Evolutionary conservation across 2,329 filamentous ascomycete species (phyloP).

Genomic region (Lasiodiplodia sp.): DNA sequence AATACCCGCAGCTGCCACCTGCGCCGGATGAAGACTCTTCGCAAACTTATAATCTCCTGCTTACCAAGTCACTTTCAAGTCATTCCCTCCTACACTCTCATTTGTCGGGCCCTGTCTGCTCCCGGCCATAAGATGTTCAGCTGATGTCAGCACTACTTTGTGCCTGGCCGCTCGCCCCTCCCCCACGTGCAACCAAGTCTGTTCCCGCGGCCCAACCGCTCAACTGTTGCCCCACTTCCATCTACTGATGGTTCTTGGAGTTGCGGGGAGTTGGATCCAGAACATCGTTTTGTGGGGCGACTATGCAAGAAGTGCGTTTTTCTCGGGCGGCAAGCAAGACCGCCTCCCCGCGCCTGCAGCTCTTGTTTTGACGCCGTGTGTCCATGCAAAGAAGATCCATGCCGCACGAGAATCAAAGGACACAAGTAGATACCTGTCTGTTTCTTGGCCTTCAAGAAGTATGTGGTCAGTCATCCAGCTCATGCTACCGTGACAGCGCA

Average conservation of each 20-base stretch:
- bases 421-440: too few relatives aligned
- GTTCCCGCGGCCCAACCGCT: neutral
- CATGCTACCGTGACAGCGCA: neutral
- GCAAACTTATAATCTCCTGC: neutral
- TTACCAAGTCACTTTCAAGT: neutral
- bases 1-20: neutral
- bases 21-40: neutral
- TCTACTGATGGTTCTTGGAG: neutral
- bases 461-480: too few relatives aligned
- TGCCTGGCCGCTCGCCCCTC: neutral
- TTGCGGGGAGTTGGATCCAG: neutral
- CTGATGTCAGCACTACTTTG: conserved; percentile 13
- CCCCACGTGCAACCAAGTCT: neutral
- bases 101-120: neutral
- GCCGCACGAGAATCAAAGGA: neutral
- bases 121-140: neutral
- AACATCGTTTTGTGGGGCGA: neutral
- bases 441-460: neutral
- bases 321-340: neutral
- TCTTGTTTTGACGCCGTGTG: too few relatives aligned
- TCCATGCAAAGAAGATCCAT: neutral
- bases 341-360: too few relatives aligned
- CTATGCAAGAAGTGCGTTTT: neutral
- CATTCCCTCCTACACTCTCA: neutral
- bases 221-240: neutral